Conservation (phyloP, 306 rosid species). For the Cajanus cajan region DNA sequence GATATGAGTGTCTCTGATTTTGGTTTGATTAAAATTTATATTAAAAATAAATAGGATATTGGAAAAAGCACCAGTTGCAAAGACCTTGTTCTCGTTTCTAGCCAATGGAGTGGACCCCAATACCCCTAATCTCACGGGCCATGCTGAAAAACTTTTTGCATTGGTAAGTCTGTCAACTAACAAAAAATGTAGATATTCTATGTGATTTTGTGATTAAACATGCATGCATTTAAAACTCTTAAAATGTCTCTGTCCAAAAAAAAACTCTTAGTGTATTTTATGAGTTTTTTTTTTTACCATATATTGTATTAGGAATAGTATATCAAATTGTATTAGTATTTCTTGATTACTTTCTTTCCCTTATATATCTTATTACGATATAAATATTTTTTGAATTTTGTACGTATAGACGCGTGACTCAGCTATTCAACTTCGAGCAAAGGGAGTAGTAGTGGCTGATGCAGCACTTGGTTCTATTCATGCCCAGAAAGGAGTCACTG, state of each 20-base stretch:
- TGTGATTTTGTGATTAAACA: background rate
- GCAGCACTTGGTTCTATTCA: constrained; percentile 21
- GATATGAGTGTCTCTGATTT: background rate
- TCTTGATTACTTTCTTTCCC: background rate
- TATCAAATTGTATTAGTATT: background rate
- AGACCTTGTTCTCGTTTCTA: constrained; percentile 32
- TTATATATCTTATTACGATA: background rate
- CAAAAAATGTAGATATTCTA: background rate
- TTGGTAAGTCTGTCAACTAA: constrained; percentile 7
- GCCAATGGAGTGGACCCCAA: constrained; percentile 1
- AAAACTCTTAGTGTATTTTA: too few relatives aligned
- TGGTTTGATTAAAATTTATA: background rate
- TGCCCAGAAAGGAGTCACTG: background rate
- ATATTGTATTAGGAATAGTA: background rate
- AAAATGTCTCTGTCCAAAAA: too few relatives aligned
- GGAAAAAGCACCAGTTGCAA: constrained; percentile 36
- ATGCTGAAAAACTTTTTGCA: constrained; percentile 32
- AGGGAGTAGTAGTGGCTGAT: background rate
- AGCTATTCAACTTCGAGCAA: constrained; percentile 25
- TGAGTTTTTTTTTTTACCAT: background rate
- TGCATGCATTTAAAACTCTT: too few relatives aligned
- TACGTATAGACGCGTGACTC: constrained; percentile 26
- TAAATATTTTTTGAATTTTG: background rate
- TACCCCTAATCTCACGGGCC: constrained; percentile 21
- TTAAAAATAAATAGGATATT: constrained; percentile 23